Conservation (phyloP, 2,329 filamentous ascomycete species). For the Dactylonectria estremocensis region DNA sequence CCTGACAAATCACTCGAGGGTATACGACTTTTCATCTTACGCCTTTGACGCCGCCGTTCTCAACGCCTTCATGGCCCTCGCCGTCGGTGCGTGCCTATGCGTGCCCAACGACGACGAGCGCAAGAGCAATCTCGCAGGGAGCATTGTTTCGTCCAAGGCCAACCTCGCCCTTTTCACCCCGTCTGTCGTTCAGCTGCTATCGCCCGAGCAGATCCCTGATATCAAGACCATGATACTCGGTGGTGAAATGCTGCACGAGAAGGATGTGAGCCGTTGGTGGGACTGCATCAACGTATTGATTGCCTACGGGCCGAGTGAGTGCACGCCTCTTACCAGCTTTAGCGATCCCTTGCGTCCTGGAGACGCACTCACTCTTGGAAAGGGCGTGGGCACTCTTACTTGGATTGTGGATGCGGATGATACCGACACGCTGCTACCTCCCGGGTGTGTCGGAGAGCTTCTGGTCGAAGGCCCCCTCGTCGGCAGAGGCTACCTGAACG, state of each 20-base stretch:
- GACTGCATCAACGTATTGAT: slow-evolving; percentile 22
- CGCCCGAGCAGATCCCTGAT: slow-evolving; percentile 5
- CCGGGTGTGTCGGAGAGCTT: slow-evolving; percentile 23
- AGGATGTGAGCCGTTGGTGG: slow-evolving; percentile 36
- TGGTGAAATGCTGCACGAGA: slow-evolving; percentile 24
- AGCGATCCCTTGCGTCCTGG: neutral
- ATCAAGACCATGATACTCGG: slow-evolving; percentile 26
- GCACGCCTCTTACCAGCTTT: neutral
- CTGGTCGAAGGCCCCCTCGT: slow-evolving; percentile 21
- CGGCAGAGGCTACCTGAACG: slow-evolving; percentile 1
- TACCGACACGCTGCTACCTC: slow-evolving; percentile 9
- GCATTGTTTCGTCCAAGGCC: neutral
- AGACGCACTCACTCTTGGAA: slow-evolving; percentile 4
- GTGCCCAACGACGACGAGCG: slow-evolving; percentile 15
- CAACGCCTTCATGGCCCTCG: slow-evolving; percentile 27
- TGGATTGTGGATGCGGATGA: slow-evolving; percentile 24
- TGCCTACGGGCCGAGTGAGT: slow-evolving; percentile 40
- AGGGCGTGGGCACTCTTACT: neutral
- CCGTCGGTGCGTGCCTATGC: slow-evolving; percentile 33
- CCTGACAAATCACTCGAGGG: neutral
- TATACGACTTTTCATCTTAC: slow-evolving; percentile 32
- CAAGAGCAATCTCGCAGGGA: neutral
- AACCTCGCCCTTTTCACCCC: slow-evolving; percentile 5
- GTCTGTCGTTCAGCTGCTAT: slow-evolving; percentile 8
- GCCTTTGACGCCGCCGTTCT: slow-evolving; percentile 33